Evolutionary conservation across 2,329 filamentous ascomycete species (phyloP), one percentile per base, ranked within the genome.

Genomic region (Epichloe scottii): DNA sequence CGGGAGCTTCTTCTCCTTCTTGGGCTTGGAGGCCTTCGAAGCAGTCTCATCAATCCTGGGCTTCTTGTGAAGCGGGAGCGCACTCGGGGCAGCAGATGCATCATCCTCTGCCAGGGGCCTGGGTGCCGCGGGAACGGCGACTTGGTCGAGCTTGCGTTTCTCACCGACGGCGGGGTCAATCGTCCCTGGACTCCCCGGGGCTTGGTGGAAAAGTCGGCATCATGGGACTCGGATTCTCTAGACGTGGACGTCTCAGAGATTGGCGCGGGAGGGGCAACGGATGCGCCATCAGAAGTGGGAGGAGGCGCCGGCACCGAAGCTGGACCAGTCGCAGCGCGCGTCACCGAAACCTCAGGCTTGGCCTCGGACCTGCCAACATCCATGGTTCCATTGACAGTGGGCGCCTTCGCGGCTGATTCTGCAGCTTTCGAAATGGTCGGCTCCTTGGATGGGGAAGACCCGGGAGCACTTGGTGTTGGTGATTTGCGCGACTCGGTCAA

Each of bases 91-190:
- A 26, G 46, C 15, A 26, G 46, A 19, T 7, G 39, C 51, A 64
- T 64, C 5, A 58, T 54, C 21, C 65, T 58, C 60, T 7, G 43
- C 39, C 40, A 21, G 3, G 14, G 21, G 34, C 12, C 30, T 35
- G 41, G 14, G 41, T 5, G 7, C 60, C 57, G 37, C 61, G 48
- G 17, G 64, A 59, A 23, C 57, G 17, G 49, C 55, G 19, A 54
- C 59, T 6, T 66, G 62, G 1, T 64, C 63, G 12, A 71, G 65
- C 59, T 74, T 75, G 57, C 71, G 66, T 59, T 70, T 70, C 45
- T 64, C 63, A 35, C 62, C 61, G 1, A 55, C 42, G 15, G 42
- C 34, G 1, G 54, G 46, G 19, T 59, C 62, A 1, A 61, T 57
- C 14, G 30, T 4, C 30, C 30, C 30, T 1, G 30, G 30, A 55